Evolutionary conservation across 495 filamentous ascomycete genomes (phyloP).

Genomic region (Neurospora hispaniola): DNA sequence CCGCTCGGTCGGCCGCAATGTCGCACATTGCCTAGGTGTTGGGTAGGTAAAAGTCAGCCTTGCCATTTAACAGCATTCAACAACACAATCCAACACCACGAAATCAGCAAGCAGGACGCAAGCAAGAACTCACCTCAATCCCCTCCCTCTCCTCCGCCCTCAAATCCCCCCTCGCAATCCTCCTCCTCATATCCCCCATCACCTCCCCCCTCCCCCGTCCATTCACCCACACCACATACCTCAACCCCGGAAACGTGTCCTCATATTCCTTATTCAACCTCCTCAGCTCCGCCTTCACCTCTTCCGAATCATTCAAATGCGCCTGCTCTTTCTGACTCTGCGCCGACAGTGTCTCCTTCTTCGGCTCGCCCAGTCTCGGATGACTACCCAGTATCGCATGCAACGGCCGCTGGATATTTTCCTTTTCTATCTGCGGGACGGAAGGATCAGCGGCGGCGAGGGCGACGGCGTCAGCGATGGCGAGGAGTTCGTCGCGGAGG

Average conservation of each 20-base stretch:
- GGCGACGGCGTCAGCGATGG: conserved; percentile 35
- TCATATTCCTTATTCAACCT: conserved; percentile 76
- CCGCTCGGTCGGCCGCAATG: conserved; percentile 35
- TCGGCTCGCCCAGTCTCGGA: conserved; percentile 74
- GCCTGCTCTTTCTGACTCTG: conserved; percentile 73
- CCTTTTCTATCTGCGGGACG: conserved; percentile 1
- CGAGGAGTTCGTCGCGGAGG: conserved; percentile 43
- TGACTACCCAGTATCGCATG: conserved; percentile 74
- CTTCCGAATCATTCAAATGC: conserved; percentile 46
- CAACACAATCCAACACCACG: too few relatives aligned
- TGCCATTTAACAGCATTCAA: too few relatives aligned
- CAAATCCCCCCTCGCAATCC: conserved; percentile 61
- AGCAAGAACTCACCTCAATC: conserved; percentile 62
- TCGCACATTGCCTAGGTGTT: conserved; percentile 37
- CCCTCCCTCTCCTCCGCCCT: conserved; percentile 60
- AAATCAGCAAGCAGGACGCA: too few relatives aligned
- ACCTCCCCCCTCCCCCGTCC: conserved; percentile 61
- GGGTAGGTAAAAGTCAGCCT: background rate
- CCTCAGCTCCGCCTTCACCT: conserved; percentile 40
- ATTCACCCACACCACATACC: conserved; percentile 92
- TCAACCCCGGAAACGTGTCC: conserved; percentile 64
- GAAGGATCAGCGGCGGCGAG: conserved; percentile 1
- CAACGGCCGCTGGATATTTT: conserved; percentile 9
- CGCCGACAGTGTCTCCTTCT: conserved; percentile 46
- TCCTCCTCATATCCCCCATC: conserved; percentile 72